These are phyloP conservation scores for Teunomyces panamensis DNA, from an alignment of 805 yeast species.

Conservation along the genomic window DNA sequence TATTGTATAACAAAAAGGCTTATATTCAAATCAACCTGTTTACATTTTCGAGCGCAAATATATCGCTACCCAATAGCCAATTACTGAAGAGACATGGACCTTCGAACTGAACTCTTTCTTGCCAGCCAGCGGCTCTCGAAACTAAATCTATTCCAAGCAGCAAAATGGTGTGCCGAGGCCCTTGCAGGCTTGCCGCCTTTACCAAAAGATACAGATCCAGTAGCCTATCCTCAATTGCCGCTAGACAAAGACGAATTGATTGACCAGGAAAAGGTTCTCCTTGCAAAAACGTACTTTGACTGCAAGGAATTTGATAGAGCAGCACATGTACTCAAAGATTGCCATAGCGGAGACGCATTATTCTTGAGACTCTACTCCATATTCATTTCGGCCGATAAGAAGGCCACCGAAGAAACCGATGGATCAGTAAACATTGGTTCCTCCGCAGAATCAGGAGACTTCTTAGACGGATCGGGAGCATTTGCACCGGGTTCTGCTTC, in stretches of 20 bases:
- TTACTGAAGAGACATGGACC: not conserved
- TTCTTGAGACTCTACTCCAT: slow-evolving; percentile 70
- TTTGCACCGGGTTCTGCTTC: not conserved
- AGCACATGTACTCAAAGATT: slow-evolving; percentile 52
- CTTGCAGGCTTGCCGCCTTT: slow-evolving; percentile 52
- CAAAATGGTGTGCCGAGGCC: slow-evolving; percentile 86
- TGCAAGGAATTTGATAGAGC: slow-evolving; percentile 85
- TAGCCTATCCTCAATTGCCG: not conserved
- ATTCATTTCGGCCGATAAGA: slow-evolving; percentile 75
- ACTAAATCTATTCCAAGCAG: slow-evolving; percentile 62
- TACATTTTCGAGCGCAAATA: not conserved
- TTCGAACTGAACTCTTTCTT: slow-evolving; percentile 22
- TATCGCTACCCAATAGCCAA: too few species aligned
- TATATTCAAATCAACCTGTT: not conserved
- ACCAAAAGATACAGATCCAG: slow-evolving; percentile 8
- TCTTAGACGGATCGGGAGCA: slow-evolving; percentile 14
- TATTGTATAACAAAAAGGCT: too few species aligned
- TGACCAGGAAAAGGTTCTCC: slow-evolving; percentile 44
- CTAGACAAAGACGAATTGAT: not conserved
- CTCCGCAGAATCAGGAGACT: slow-evolving; percentile 13
- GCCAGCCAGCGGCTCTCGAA: slow-evolving; percentile 44
- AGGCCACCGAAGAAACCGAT: slow-evolving; percentile 66
- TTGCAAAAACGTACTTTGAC: slow-evolving; percentile 74
- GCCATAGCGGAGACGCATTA: slow-evolving; percentile 47
- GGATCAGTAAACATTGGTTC: slow-evolving; percentile 51